phyloP scores from a whole-genome alignment of 1,284 basidiomycete genomes.

The Ustilago vetiveriae region DNA sequence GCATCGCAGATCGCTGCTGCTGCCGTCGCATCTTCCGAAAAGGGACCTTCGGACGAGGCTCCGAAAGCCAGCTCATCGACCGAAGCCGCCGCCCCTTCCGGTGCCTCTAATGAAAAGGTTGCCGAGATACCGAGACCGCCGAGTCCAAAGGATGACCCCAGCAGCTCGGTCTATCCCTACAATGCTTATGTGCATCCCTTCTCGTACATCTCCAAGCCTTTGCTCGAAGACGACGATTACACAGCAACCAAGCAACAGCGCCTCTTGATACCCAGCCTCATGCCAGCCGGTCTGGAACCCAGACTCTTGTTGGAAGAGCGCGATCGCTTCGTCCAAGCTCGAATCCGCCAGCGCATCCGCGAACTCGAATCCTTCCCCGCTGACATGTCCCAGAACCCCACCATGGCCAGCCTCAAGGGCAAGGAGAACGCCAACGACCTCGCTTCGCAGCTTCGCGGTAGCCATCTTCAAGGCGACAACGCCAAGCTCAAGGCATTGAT shows the following conservation, averaged over 20 bases:
- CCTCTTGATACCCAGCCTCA: constrained; percentile 84
- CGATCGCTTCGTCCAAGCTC: constrained; percentile 87
- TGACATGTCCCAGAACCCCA: constrained; percentile 72
- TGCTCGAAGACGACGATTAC: constrained; percentile 52
- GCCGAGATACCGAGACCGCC: constrained; percentile 51
- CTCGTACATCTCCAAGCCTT: constrained; percentile 69
- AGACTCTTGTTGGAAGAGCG: constrained; percentile 89
- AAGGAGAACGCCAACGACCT: constrained; percentile 44
- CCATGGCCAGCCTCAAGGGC: constrained; percentile 43
- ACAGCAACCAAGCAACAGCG: constrained; percentile 78
- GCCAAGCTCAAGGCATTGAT: constrained; percentile 90
- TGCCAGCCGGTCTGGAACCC: constrained; percentile 92
- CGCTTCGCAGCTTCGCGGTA: constrained; percentile 22
- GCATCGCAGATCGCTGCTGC: constrained; percentile 82
- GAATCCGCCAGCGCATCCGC: constrained; percentile 85
- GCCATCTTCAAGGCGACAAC: constrained; percentile 66
- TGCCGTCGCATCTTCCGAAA: constrained; percentile 67
- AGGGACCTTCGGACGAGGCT: constrained; percentile 74
- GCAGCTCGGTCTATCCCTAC: constrained; percentile 89
- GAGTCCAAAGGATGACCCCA: constrained; percentile 73
- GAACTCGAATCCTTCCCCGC: constrained; percentile 87
- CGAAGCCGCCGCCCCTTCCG: constrained; percentile 19
- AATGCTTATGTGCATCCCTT: constrained; percentile 92
- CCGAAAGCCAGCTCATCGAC: constrained; percentile 29
- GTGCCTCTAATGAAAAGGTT: constrained; percentile 44